A percentile compares a stretch with the other conserved stretches of the same genome.
phyloP scores from a whole-genome alignment of 2,329 filamentous ascomycete species.

The Venturia oleaginea region DNA sequence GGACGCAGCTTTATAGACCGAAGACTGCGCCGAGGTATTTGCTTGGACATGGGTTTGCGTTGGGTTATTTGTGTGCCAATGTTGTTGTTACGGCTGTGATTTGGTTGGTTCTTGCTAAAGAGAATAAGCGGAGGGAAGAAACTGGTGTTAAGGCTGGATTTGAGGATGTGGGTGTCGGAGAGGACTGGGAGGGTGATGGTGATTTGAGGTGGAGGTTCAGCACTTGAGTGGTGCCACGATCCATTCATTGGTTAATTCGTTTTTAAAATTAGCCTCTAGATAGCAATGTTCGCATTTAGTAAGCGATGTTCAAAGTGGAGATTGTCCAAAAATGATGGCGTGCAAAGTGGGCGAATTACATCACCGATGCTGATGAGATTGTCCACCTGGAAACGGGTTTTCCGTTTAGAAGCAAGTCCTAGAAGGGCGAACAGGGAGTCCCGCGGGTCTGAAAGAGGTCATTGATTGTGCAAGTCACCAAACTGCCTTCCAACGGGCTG shows the following conservation, averaged over 20 bases:
- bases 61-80: conserved; percentile 52
- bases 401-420: too few species aligned
- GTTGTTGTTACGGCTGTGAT: conserved; percentile 44
- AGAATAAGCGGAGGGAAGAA: conserved; percentile 47
- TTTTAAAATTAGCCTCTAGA: too few species aligned
- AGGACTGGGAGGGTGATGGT: conserved; percentile 52
- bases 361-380: too few species aligned
- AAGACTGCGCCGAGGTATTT: conserved; percentile 12
- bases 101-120: conserved; percentile 45
- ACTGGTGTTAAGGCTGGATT: conserved; percentile 31
- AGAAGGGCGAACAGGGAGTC: too few species aligned
- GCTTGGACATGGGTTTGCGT: conserved; percentile 51
- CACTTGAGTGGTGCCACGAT: background rate
- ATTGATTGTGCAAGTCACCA: too few species aligned
- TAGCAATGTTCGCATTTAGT: too few species aligned
- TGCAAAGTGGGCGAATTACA: too few species aligned
- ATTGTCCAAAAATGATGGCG: too few species aligned
- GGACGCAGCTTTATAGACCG: conserved; percentile 54
- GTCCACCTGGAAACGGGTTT: too few species aligned
- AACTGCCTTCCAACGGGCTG: too few species aligned
- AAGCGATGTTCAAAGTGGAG: background rate
- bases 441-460: too few species aligned
- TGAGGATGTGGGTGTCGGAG: conserved; percentile 39
- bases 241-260: too few species aligned
- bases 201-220: conserved; percentile 34